These are phyloP conservation scores for Annulohypoxylon maeteangense DNA, from an alignment of 495 filamentous ascomycete genomes.

Conservation along the genomic window DNA sequence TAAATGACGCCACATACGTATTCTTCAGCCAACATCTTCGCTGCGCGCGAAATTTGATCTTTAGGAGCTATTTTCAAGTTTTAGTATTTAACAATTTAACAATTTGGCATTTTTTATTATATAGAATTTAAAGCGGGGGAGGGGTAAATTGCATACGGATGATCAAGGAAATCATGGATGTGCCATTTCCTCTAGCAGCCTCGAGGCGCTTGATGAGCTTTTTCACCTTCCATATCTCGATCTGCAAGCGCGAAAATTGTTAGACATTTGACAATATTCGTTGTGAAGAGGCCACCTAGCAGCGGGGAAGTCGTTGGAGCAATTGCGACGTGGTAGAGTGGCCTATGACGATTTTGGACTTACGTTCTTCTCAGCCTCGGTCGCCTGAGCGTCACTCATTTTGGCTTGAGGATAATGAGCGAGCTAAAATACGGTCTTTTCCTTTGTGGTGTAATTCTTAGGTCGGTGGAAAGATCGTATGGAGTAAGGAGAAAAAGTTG, in stretches of 20 bases:
- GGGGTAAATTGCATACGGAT: constrained; percentile 73
- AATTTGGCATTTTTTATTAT: not conserved
- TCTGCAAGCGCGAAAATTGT: constrained; percentile 48
- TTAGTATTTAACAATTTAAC: constrained; percentile 30
- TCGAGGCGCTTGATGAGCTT: constrained; percentile 97
- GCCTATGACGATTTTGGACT: constrained; percentile 40
- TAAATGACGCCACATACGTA: constrained; percentile 71
- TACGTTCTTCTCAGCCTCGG: constrained; percentile 98
- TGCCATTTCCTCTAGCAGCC: constrained; percentile 92
- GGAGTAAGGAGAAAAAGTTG: constrained; percentile 21
- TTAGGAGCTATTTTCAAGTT: constrained; percentile 75
- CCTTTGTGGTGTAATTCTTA: constrained; percentile 27
- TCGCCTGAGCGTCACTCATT: constrained; percentile 89
- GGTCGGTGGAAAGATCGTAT: constrained; percentile 33
- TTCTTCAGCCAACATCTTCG: constrained; percentile 99
- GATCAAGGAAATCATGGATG: constrained; percentile 98
- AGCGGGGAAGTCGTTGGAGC: constrained; percentile 4
- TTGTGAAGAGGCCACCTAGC: constrained; percentile 22
- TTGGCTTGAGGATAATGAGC: constrained; percentile 58
- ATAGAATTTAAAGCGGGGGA: constrained; percentile 31
- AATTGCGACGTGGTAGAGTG: not conserved
- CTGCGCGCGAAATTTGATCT: constrained; percentile 94
- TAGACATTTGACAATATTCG: constrained; percentile 36
- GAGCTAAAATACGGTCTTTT: constrained; percentile 36
- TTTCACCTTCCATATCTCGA: constrained; percentile 89